phyloP scores from a whole-genome alignment of 2,329 filamentous ascomycete genomes.

The Tolypocladium amazonense region DNA sequence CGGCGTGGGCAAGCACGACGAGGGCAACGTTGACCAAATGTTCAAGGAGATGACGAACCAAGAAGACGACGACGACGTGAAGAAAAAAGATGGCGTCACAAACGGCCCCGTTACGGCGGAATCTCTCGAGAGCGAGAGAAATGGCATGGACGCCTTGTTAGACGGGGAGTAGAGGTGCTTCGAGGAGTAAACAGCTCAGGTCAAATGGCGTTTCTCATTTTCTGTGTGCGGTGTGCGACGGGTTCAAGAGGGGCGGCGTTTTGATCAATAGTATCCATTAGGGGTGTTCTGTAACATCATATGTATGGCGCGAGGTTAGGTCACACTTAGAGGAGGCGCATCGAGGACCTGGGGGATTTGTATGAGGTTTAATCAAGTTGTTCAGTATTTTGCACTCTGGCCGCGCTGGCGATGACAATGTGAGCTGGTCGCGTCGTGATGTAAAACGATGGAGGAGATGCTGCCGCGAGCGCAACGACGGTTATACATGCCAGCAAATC shows the following conservation, averaged over 20 bases:
- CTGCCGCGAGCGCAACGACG: neutral
- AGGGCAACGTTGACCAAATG: slow-evolving; percentile 42
- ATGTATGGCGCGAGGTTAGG: neutral
- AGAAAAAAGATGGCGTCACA: slow-evolving; percentile 15
- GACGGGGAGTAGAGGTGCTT: slow-evolving; percentile 26
- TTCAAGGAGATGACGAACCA: slow-evolving; percentile 45
- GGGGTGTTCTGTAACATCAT: neutral
- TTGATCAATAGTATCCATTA: neutral
- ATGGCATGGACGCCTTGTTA: slow-evolving; percentile 34
- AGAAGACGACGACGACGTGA: slow-evolving; percentile 36
- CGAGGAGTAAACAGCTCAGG: neutral
- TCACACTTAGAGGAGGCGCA: neutral
- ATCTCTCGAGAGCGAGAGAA: slow-evolving; percentile 33
- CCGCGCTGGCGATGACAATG: neutral
- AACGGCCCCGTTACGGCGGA: slow-evolving; percentile 28
- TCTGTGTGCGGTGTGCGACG: neutral
- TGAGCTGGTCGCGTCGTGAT: neutral
- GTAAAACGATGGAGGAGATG: neutral
- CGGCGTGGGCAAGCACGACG: slow-evolving; percentile 25
- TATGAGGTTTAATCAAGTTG: neutral
- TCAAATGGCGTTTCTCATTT: neutral
- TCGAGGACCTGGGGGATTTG: neutral
- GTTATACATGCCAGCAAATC: neutral
- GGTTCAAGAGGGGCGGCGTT: neutral
- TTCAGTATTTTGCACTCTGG: neutral